These are phyloP conservation scores for Cryptomeria japonica DNA, from an alignment of 75 land plant species.

Conservation along the genomic window DNA sequence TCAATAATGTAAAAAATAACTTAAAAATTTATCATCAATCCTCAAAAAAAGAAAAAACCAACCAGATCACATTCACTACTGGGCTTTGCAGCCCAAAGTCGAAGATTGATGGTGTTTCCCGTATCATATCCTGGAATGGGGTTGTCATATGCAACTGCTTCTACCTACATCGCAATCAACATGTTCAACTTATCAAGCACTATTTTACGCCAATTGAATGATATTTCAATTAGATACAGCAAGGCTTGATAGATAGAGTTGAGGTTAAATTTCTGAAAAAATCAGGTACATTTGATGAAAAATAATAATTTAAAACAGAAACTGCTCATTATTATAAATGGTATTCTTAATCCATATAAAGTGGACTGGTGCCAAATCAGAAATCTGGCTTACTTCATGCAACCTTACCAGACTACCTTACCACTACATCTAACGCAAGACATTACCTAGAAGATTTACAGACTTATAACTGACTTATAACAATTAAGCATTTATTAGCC, in stretches of 20 bases:
- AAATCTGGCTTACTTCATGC: not conserved
- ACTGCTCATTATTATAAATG: not conserved
- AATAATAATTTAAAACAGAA: not conserved
- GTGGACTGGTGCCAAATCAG: not conserved
- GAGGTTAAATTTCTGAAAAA: not conserved
- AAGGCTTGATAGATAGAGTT: not conserved
- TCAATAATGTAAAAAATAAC: not conserved
- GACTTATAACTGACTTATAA: not conserved
- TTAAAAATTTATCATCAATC: not conserved
- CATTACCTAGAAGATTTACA: not conserved
- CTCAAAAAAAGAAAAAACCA: not conserved
- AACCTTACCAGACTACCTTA: not conserved
- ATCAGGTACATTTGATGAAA: not conserved
- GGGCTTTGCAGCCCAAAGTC: slow-evolving; percentile 87
- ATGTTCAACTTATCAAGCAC: not conserved
- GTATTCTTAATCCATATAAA: not conserved
- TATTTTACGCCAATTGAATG: not conserved
- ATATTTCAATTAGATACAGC: not conserved
- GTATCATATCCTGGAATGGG: slow-evolving; percentile 90
- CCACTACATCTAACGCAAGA: not conserved
- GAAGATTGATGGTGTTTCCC: slow-evolving; percentile 70
- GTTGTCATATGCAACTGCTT: slow-evolving; percentile 88
- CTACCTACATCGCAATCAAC: slow-evolving; percentile 42
- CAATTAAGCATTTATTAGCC: not conserved
- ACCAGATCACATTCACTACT: slow-evolving; percentile 70